Evolutionary conservation across 345 rosid genomes (phyloP), one percentile per base, ranked within the genome.

Genomic region (Pelargonium nanum): DNA sequence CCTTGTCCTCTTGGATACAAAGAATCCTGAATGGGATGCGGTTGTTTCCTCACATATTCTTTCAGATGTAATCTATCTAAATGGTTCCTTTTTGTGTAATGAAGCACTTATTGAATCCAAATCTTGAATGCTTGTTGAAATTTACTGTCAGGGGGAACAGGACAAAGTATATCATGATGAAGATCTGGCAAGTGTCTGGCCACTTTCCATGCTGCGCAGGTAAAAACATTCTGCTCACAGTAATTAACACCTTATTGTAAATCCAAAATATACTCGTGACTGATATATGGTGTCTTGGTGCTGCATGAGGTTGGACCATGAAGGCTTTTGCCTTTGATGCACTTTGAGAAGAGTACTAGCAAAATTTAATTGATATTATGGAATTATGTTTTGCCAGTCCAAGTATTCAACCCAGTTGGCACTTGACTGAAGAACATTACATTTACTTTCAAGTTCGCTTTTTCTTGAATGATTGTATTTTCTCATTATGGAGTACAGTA

Each of bases 41-140:
- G 96, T 92, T 72, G 97, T 92, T 68, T 92, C 98, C 58, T 89
- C 98, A 71, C 98, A 92, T 76, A 92, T 92, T 76, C 97, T 92
- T 70, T 74, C 80, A 8, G 91, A 85, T 91, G 98, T 89, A 77
- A 63, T 68, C 25, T 23, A 45, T 20, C 44, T 7, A 24, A 19
- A 34, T 51, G 12, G 55, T 45, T 48, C 16, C 23, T 17, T 50
- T 13, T 50, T 13, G 19, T 17, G 3, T 19, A 1, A 19, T 24
- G 15, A 50, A 17, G 17, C 1, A 12, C 15, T 53, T 26, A 15
- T n/a, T 51, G 19, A 51, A 51, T 24, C 28, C 22, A 26, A 26
- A 24, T 48, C 40, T 61, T 51, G 56, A 23, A n/a, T 19, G 50
- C 50, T 7, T 28, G 16, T 9, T 19, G 26, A 59, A 50, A 21